Evolutionary conservation across 2,329 filamentous ascomycete species (phyloP), one percentile per base, ranked within the genome.

Genomic region (Penicillium sp.): DNA sequence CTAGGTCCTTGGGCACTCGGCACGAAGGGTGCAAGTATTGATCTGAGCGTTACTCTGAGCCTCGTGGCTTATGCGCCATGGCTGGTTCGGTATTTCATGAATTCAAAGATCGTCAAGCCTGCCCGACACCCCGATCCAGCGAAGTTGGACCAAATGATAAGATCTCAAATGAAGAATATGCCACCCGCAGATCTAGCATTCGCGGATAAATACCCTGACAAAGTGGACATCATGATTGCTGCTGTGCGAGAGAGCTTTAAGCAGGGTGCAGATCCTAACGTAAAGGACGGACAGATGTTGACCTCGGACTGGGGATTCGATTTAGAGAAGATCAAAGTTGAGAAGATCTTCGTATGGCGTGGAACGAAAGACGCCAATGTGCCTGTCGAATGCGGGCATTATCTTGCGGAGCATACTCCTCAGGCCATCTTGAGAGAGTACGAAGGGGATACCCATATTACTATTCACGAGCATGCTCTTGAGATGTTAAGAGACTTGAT

Each of bases 271-370:
- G 53, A 53, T 24, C 13, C 51, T 17, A 40, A 37, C 7, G 26
- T 59, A 30, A 35, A 51, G 8, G 60, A 62, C 15, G 56, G 53
- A 9, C 53, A 40, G 7, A 19, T 59, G n/a, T 44, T 62, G 28
- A 56, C 56, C 13, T 56, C 45, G 9, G 56, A 62, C 13, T 62
- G 60, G 60, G 60, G 56, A 4, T 59, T 62, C 15, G 56, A 59
- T 13, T 26, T 55, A 17, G 28, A 53, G 26, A 19, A 59, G n/a
- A 40, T 62, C 45, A 30, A 24, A 22, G 2, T 30, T 5, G 38
- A 47, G 15, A 49, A 57, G 28, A 10, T 59, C 35, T 38, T 44
- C n/a, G 6, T 62, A 17, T 62, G 60, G 60, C 33, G 59, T 42
- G 60, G 60, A 12, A 59, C 57, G 6, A 26, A 30, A 4, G 60